Evolutionary conservation across 495 filamentous ascomycete species (phyloP), one percentile per base, ranked within the genome.

Genomic region (Parathielavia hyrcaniae): DNA sequence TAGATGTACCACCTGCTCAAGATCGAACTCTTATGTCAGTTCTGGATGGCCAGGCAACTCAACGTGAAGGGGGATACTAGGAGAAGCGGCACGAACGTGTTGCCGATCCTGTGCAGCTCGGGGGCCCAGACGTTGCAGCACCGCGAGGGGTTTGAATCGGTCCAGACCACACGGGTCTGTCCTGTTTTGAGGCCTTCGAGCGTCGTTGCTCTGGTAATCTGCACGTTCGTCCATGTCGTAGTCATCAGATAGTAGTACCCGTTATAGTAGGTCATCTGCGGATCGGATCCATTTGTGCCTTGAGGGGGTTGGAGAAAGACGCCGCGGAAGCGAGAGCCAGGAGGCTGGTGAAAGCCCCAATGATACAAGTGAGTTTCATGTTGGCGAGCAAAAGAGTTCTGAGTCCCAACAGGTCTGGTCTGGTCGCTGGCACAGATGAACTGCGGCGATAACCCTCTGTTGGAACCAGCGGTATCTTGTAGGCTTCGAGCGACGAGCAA

Each of bases 51-150:
- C 13, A n/a, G 8, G n/a, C 17, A 50, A 11, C n/a, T 32, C 14
- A n/a, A 22, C 14, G 16, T 5, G 17, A 34, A 41, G 26, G 17
- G 19, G 22, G 17, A 39, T 26, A 22, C 4, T 4, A n/a, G 17
- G n/a, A 41, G 11, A 20, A 41, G 2, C 12, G 26, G n/a, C 16
- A 55, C 40, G 19, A 19, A 63, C 19, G 52, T 62, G 32, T 56
- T 69, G 34, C 72, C 63, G 17, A 81, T 63, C 41, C 73, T 71
- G 59, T 80, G 77, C 0, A 76, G 64, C 64, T 81, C 79, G 1
- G 78, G 79, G 0, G 79, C 79, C 79, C 78, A 83, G 23, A 82
- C 75, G 60, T 81, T 79, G 60, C 76, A 79, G 65, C 74, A 74
- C 6, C 75, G 69, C 6, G 61, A 58, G 0, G 73, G 43, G 35